phyloP scores from a whole-genome alignment of 2,329 filamentous ascomycete genomes.

The Talaromyces pinophilus region DNA sequence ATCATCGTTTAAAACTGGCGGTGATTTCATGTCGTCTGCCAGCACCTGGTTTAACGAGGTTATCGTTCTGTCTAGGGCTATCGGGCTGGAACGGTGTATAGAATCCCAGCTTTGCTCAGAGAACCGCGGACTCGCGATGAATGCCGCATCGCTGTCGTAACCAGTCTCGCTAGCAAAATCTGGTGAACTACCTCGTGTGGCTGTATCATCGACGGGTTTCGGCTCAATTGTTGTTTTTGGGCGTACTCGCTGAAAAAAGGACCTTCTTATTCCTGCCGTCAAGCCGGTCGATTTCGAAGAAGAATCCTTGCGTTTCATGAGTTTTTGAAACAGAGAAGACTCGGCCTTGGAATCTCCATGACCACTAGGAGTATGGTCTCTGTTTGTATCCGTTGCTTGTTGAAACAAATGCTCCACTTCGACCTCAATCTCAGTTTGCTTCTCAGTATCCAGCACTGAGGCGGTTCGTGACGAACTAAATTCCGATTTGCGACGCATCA shows the following conservation, averaged over 20 bases:
- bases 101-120: conserved; percentile 25
- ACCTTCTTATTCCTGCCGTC: neutral
- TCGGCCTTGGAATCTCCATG: neutral
- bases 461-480: conserved; percentile 4
- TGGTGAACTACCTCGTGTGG: neutral
- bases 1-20: neutral
- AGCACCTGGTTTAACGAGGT: conserved; percentile 21
- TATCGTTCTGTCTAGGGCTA: conserved; percentile 16
- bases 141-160: conserved; percentile 48
- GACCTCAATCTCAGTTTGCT: neutral
- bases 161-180: conserved; percentile 42
- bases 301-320: conserved; percentile 10
- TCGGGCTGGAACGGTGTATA: conserved; percentile 9
- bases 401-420: conserved; percentile 18
- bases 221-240: neutral
- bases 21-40: conserved; percentile 12
- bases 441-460: neutral
- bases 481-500: conserved; percentile 5
- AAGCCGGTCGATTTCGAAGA: neutral
- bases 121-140: conserved; percentile 38
- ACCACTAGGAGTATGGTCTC: neutral
- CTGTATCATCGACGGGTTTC: neutral
- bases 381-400: conserved; percentile 9
- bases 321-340: conserved; percentile 11
- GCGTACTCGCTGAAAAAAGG: conserved; percentile 8